Evolutionary conservation across 2,329 filamentous ascomycete species (phyloP), one percentile per base, ranked within the genome.

Genomic region (Aspergillus tamarii): DNA sequence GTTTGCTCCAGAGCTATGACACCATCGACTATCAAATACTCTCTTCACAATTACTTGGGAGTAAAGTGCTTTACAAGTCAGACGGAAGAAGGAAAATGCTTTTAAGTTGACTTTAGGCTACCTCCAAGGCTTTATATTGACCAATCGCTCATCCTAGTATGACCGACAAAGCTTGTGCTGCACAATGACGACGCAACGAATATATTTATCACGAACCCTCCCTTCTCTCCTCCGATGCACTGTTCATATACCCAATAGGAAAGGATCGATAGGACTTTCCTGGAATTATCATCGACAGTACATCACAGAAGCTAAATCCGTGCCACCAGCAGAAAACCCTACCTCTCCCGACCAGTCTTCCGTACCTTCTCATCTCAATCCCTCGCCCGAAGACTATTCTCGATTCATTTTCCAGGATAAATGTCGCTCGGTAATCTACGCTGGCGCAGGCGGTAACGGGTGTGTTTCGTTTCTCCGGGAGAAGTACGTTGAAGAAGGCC

Each of bases 381-480:
- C 94, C 2, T 76, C 87, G 0, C 93, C 94, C 0, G 90, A 93
- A 72, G 93, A 97, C 77, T 98, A 96, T 79, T 87, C 91, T 19
- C 84, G 89, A 36, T 88, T 92, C 4, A 90, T 89, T 52, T 99
- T 99, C 74, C 89, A 92, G 61, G 95, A 99, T 80, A 91, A 92
- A 76, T 94, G 94, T 61, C 87, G 87, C 9, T 79, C 98, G 32
- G 91, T 87, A 0, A 79, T 98, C 3, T 86, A 91, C 70, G 91
- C 94, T 21, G 95, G 95, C 10, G 81, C 84, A 2, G 95, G 95
- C 30, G 95, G 95, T 10, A 89, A 95, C 74, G 95, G 95, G 67
- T 99, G 95, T 74, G 92, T 98, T 57, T 95, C 95, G 0, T 99
- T 98, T 76, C 82, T 96, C 50, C 90, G 94, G 23, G 95, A 99